These are phyloP conservation scores for Colletotrichum tamarilloi DNA, from an alignment of 2,329 filamentous ascomycete species.

Conservation along the genomic window DNA sequence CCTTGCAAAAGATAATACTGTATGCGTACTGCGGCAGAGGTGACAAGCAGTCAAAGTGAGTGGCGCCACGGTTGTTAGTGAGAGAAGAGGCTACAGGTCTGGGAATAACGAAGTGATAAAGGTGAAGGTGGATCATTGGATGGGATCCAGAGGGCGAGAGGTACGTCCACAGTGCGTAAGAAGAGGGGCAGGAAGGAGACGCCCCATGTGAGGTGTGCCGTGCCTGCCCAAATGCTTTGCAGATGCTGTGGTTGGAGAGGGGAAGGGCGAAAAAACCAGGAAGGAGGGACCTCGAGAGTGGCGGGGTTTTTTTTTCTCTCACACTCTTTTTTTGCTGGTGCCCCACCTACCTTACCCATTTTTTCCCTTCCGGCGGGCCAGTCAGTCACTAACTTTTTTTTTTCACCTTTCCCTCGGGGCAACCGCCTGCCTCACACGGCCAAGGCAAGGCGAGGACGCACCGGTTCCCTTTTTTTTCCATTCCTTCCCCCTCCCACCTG, in stretches of 20 bases:
- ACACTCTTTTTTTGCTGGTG: constrained; percentile 29
- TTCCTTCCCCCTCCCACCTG: constrained; percentile 12
- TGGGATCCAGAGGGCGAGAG: not conserved
- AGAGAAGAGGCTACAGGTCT: not conserved
- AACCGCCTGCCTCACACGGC: constrained; percentile 26
- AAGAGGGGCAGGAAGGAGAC: not conserved
- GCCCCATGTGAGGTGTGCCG: too few species aligned
- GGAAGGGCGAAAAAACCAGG: not conserved
- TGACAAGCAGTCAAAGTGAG: not conserved
- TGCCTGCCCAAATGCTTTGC: constrained; percentile 6
- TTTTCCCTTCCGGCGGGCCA: constrained; percentile 29
- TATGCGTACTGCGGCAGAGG: not conserved
- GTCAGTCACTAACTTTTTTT: constrained; percentile 35
- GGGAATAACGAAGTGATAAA: not conserved
- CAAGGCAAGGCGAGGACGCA: constrained; percentile 16
- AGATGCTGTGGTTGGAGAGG: constrained; percentile 4
- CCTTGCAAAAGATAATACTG: not conserved
- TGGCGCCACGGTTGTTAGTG: constrained; percentile 8
- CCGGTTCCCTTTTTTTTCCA: constrained; percentile 37
- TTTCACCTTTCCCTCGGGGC: constrained; percentile 29
- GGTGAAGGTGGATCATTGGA: not conserved
- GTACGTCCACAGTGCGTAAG: not conserved
- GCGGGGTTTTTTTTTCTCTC: constrained; percentile 39
- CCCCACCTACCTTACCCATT: constrained; percentile 38
- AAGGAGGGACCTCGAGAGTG: constrained; percentile 13